A percentile compares a stretch with the other conserved stretches of the same genome.
phyloP scores from a whole-genome alignment of 371 early-diverging fungal genomes.

The Saksenaea oblongispora region DNA sequence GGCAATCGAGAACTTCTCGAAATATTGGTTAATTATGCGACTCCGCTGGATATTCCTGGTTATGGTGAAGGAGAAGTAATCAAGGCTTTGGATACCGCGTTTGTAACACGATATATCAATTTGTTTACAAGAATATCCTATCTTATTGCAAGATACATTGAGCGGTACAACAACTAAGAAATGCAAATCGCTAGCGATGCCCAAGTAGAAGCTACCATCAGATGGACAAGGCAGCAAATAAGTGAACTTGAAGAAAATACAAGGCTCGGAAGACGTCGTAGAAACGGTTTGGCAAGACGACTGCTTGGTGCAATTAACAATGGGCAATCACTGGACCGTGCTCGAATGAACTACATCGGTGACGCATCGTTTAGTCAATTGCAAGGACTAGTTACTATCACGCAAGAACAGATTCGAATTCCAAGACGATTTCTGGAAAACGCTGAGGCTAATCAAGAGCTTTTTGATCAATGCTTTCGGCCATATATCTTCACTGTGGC shows the following conservation, averaged over 20 bases:
- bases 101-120: background rate
- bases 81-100: background rate
- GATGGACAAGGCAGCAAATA: background rate
- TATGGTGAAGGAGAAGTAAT: background rate
- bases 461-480: background rate
- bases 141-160: background rate
- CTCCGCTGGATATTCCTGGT: background rate
- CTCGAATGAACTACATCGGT: background rate
- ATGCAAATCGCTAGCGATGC: background rate
- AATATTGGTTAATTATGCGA: background rate
- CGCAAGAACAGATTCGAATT: background rate
- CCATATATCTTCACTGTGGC: background rate
- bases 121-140: background rate
- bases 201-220: background rate
- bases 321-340: background rate
- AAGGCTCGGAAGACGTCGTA: background rate
- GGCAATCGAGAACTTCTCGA: background rate
- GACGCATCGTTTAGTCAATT: background rate
- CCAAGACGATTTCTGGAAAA: background rate
- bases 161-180: background rate
- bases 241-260: background rate
- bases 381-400: background rate
- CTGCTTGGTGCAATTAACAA: background rate
- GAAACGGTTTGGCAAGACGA: background rate
- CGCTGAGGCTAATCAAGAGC: background rate